A percentile compares a stretch with the other conserved stretches of the same genome.
phyloP scores from a whole-genome alignment of 2,329 filamentous ascomycete species.

The Microthyrium microscopicum region DNA sequence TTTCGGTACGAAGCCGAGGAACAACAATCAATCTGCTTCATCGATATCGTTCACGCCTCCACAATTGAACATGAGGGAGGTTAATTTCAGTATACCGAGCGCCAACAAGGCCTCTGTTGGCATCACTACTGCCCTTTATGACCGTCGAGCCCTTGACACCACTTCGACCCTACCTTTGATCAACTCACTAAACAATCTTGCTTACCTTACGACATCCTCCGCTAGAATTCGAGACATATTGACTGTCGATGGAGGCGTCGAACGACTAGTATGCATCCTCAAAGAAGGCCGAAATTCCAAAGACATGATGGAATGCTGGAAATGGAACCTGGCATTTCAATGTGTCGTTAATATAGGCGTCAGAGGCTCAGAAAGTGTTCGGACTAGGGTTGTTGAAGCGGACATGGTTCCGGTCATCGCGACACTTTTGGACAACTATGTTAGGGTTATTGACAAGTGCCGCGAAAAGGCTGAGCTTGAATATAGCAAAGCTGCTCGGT shows the following conservation, averaged over 20 bases:
- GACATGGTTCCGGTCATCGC: constrained; percentile 99
- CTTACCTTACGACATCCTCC: constrained; percentile 94
- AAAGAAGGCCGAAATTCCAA: constrained; percentile 87
- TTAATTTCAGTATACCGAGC: constrained; percentile 98
- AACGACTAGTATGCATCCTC: constrained; percentile 89
- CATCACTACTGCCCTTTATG: constrained; percentile 96
- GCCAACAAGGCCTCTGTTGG: constrained; percentile 98
- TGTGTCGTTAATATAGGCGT: constrained; percentile 99
- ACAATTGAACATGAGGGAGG: constrained; percentile 95
- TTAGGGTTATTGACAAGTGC: constrained; percentile 85
- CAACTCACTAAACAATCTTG: constrained; percentile 97
- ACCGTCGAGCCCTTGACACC: constrained; percentile 92
- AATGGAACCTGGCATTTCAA: constrained; percentile 98
- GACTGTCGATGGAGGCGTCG: constrained; percentile 95
- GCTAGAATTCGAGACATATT: constrained; percentile 94
- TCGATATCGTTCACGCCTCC: no score
- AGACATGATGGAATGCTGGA: constrained; percentile 99
- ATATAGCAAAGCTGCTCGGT: constrained; percentile 39
- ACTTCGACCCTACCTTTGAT: constrained; percentile 94
- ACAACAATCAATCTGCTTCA: no score
- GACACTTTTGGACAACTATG: constrained; percentile 95
- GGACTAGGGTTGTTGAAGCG: constrained; percentile 90
- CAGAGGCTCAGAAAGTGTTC: constrained; percentile 80
- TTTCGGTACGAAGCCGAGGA: no score
- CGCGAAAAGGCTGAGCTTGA: constrained; percentile 74